Conservation (phyloP, 345 rosid species). For the Hibiscus trionum region DNA sequence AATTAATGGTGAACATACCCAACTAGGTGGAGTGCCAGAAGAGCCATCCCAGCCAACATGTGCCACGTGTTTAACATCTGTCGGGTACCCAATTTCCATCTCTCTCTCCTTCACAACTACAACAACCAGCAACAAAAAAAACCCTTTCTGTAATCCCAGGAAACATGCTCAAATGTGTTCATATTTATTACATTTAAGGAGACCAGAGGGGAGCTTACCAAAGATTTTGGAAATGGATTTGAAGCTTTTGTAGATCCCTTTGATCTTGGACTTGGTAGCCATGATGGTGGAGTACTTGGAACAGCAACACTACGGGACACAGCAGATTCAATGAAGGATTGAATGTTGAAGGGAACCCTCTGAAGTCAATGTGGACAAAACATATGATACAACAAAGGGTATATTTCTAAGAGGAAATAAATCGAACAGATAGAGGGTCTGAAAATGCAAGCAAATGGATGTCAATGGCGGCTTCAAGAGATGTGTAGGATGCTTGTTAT, state of each 20-base stretch:
- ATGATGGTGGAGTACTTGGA: conserved; percentile 25
- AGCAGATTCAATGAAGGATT: background rate
- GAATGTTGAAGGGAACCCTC: conserved; percentile 8
- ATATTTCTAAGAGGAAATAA: background rate
- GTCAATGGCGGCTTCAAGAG: background rate
- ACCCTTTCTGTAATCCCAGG: background rate
- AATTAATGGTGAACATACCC: conserved; percentile 46
- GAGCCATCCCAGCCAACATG: conserved; percentile 86
- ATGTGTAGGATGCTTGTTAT: background rate
- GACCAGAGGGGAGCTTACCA: conserved; percentile 31
- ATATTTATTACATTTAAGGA: background rate
- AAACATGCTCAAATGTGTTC: background rate
- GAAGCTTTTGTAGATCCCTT: conserved; percentile 82
- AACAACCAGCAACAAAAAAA: background rate
- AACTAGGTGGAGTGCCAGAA: conserved; percentile 67
- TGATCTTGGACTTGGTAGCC: conserved; percentile 74
- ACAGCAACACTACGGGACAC: background rate
- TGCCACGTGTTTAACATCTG: conserved; percentile 93
- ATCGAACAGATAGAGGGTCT: background rate
- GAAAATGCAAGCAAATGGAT: background rate
- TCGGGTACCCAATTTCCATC: conserved; percentile 87
- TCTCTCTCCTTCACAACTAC: conserved; percentile 68
- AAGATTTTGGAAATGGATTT: conserved; percentile 79
- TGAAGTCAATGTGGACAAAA: no score
- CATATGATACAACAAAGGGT: no score